A percentile compares a stretch with the other conserved stretches of the same genome.
Conservation (phyloP, 2,329 filamentous ascomycete species). For the Penicillium brasilianum region DNA sequence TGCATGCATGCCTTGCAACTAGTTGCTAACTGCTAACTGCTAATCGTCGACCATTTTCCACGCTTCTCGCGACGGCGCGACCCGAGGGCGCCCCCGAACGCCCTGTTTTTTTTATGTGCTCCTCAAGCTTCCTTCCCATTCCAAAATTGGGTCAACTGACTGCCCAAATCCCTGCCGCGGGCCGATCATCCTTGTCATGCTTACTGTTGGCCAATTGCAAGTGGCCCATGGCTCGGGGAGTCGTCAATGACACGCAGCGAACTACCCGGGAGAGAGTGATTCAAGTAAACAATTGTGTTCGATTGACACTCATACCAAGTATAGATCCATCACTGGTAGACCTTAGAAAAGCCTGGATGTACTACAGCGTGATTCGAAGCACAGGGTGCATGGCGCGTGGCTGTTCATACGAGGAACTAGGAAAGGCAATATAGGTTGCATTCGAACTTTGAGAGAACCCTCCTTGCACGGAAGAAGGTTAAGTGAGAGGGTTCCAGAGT, state of each 20-base stretch:
- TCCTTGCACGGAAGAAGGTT: neutral
- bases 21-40: neutral
- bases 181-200: conserved; percentile 28
- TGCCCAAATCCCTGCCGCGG: conserved; percentile 25
- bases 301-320: neutral
- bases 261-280: neutral
- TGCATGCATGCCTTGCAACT: conserved; percentile 20
- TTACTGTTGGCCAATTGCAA: conserved; percentile 11
- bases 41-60: neutral
- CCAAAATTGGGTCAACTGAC: conserved; percentile 19
- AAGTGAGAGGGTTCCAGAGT: too few relatives aligned
- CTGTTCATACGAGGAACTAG: neutral
- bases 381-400: neutral
- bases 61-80: conserved; percentile 16
- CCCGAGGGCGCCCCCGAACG: conserved; percentile 15
- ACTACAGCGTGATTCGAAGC: neutral
- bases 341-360: neutral
- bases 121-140: conserved; percentile 11
- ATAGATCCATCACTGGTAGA: conserved; percentile 39
- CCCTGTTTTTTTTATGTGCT: conserved; percentile 14
- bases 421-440: neutral
- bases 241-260: conserved; percentile 8
- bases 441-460: neutral
- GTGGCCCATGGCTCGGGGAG: neutral
- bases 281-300: neutral